phyloP scores from a whole-genome alignment of 208 protist species.

The Wallacemonas collosoma region DNA sequence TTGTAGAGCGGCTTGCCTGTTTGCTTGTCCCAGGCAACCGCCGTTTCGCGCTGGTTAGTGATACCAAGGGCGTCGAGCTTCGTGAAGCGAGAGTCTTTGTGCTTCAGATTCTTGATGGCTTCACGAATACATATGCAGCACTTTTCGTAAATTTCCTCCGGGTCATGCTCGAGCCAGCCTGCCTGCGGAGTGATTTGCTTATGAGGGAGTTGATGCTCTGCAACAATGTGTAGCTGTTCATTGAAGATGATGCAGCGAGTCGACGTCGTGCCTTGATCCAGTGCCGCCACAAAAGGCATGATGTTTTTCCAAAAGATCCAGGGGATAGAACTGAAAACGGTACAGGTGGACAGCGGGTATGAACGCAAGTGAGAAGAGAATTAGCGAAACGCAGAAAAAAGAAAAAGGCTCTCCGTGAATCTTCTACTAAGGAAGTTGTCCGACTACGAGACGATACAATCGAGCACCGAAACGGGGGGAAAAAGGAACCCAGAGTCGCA shows the following conservation, averaged over 20 bases:
- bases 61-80: conserved; percentile 91
- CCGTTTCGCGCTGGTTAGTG: conserved; percentile 99
- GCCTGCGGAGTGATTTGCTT: conserved; percentile 78
- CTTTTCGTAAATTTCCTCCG: conserved; percentile 89
- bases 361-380: neutral
- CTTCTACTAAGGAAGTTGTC: too few species aligned
- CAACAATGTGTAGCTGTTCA: conserved; percentile 52
- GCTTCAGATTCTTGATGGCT: conserved; percentile 46
- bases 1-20: conserved; percentile 96
- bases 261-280: conserved; percentile 97
- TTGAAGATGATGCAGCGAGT: conserved; percentile 95
- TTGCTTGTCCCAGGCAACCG: conserved; percentile 96
- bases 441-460: too few species aligned
- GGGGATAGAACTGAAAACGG: neutral
- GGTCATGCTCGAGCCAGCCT: conserved; percentile 97
- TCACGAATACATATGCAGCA: conserved; percentile 75
- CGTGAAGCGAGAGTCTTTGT: conserved; percentile 44
- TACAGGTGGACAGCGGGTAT: neutral
- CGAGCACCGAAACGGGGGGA: too few species aligned
- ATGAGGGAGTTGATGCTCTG: conserved; percentile 79
- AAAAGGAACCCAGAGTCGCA: too few species aligned
- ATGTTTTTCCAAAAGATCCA: conserved; percentile 4
- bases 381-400: too few species aligned
- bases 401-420: too few species aligned
- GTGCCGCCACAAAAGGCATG: conserved; percentile 81